Conservation (phyloP, 2,329 filamentous ascomycete genomes). For the Arthrobotrys sinensis region DNA sequence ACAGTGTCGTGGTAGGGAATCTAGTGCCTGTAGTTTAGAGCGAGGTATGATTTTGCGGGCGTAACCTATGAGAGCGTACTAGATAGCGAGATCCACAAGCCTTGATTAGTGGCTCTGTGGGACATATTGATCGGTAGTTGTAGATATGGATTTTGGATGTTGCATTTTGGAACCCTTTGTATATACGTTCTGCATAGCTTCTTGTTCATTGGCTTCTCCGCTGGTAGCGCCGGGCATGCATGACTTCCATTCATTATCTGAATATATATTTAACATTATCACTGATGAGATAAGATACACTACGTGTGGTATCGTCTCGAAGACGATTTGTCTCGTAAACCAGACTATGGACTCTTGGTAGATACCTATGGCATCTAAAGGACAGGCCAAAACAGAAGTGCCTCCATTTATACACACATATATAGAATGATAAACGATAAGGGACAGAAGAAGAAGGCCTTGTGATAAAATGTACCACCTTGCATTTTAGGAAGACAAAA, state of each 20-base stretch:
- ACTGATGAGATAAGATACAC: too few species aligned
- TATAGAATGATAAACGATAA: neutral
- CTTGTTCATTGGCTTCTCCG: neutral
- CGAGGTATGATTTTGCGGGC: neutral
- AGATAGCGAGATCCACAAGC: neutral
- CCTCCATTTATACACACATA: too few species aligned
- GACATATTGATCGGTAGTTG: neutral
- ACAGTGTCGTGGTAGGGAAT: slow-evolving; percentile 46
- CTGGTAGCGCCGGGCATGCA: neutral
- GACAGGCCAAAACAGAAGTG: too few species aligned
- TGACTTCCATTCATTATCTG: neutral
- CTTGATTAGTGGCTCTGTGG: neutral
- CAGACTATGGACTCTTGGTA: too few species aligned
- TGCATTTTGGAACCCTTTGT: neutral
- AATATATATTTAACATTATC: neutral
- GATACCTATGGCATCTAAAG: too few species aligned
- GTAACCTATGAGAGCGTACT: neutral
- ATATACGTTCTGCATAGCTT: slow-evolving; percentile 3
- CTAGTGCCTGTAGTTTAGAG: slow-evolving; percentile 47
- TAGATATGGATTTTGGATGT: neutral
- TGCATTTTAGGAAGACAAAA: neutral
- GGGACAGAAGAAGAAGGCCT: neutral
- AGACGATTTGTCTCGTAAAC: too few species aligned
- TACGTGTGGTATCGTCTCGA: too few species aligned
- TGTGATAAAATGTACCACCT: too few species aligned